These are phyloP conservation scores for Cryptococcus hybrid DNA, from an alignment of 1,284 basidiomycete species.

Conservation along the genomic window DNA sequence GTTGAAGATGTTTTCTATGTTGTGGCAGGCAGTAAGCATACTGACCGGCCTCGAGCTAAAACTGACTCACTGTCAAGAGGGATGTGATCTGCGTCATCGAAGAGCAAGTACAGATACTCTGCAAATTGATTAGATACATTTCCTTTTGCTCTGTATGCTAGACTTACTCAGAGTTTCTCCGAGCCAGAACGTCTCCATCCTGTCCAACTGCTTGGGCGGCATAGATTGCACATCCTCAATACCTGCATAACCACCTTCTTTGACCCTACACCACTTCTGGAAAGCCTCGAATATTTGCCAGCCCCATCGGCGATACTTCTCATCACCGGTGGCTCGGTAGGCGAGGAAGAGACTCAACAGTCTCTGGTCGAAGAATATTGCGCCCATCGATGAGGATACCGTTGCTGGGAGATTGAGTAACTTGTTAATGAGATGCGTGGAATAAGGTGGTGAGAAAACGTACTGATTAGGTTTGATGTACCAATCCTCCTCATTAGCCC, in stretches of 20 bases:
- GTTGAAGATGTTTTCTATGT: constrained; percentile 84
- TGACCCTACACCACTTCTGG: constrained; percentile 70
- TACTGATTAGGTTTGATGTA: constrained; percentile 65
- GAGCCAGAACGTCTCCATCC: constrained; percentile 96
- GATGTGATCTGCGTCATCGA: constrained; percentile 69
- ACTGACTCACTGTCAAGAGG: constrained; percentile 66
- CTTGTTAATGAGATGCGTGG: too few relatives aligned
- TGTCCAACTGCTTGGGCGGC: constrained; percentile 69
- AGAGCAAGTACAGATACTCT: constrained; percentile 88
- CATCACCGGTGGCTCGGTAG: constrained; percentile 76
- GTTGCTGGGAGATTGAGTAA: constrained; percentile 11
- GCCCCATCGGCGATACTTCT: constrained; percentile 75
- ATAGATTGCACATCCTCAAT: constrained; percentile 76
- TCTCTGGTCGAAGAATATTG: constrained; percentile 95
- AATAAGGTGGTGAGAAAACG: constrained; percentile 1
- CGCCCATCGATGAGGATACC: constrained; percentile 67
- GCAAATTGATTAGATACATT: not conserved
- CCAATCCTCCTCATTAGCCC: constrained; percentile 64
- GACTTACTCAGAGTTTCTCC: constrained; percentile 76
- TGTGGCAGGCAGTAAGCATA: not conserved
- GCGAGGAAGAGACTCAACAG: constrained; percentile 92
- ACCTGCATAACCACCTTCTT: constrained; percentile 77
- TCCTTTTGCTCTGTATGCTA: not conserved
- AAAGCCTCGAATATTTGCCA: constrained; percentile 92
- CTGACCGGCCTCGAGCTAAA: not conserved